These are phyloP conservation scores for Phytophthora macrochlamydospora DNA, from an alignment of 352 stramenopile genomes.

Conservation along the genomic window DNA sequence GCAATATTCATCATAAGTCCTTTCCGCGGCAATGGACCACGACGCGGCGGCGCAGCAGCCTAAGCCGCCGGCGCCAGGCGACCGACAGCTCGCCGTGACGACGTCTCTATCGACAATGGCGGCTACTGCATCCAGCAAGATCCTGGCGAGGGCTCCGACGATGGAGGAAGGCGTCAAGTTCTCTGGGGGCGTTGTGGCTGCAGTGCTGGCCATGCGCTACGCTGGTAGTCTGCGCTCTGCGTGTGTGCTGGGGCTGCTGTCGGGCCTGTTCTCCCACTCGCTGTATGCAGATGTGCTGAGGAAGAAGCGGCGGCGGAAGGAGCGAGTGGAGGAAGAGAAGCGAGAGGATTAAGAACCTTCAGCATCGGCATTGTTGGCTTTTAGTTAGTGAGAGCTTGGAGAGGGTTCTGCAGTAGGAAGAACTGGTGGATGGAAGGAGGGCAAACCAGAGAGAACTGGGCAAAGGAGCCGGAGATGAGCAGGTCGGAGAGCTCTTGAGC, in stretches of 20 bases:
- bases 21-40: slow-evolving; percentile 20
- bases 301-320: slow-evolving; percentile 35
- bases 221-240: slow-evolving; percentile 66
- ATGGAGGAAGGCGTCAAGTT: slow-evolving; percentile 66
- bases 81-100: slow-evolving; percentile 21
- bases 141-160: slow-evolving; percentile 32
- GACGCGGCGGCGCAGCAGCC: slow-evolving; percentile 12
- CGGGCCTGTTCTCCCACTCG: slow-evolving; percentile 71
- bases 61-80: slow-evolving; percentile 7
- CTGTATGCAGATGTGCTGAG: slow-evolving; percentile 74
- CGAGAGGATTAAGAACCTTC: slow-evolving; percentile 1
- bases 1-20: not conserved
- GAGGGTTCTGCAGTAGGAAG: slow-evolving; percentile 51
- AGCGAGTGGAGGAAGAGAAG: slow-evolving; percentile 17
- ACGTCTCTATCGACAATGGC: slow-evolving; percentile 25
- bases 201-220: slow-evolving; percentile 63
- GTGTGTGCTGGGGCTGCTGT: slow-evolving; percentile 60
- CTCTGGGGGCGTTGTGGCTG: slow-evolving; percentile 60
- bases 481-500: slow-evolving; percentile 1
- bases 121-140: slow-evolving; percentile 13
- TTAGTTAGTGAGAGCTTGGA: slow-evolving; percentile 37
- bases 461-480: slow-evolving; percentile 27
- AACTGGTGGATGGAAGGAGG: slow-evolving; percentile 27
- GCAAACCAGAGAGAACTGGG: slow-evolving; percentile 39
- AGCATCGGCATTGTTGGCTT: slow-evolving; percentile 1